These are phyloP conservation scores for Boletus rex-veris DNA, from an alignment of 768 basidiomycete genomes.

Conservation along the genomic window DNA sequence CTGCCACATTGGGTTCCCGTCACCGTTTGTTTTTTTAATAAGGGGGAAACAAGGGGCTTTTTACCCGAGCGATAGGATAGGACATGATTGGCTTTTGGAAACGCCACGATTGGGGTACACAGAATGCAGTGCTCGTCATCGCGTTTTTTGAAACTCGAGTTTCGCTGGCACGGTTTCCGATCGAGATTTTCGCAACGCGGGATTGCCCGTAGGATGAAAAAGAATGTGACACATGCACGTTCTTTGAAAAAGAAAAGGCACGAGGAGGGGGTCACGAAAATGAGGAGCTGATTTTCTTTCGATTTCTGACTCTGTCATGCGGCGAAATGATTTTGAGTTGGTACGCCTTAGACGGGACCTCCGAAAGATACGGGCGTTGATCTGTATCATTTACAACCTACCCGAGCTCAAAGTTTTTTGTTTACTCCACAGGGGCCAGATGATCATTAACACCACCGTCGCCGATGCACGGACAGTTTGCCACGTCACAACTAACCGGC, in stretches of 20 bases:
- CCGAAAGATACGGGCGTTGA: not conserved
- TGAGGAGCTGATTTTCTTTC: too few relatives aligned
- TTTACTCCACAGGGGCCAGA: not conserved
- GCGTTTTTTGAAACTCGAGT: not conserved
- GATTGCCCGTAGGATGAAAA: not conserved
- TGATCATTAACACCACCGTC: not conserved
- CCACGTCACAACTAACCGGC: constrained; percentile 16
- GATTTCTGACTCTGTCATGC: too few relatives aligned
- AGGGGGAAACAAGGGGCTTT: not conserved
- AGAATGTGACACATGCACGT: not conserved
- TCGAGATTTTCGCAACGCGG: not conserved
- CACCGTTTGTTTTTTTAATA: too few relatives aligned
- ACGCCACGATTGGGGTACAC: not conserved
- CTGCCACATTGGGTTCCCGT: too few relatives aligned
- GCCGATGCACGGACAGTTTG: constrained; percentile 11
- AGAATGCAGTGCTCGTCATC: not conserved
- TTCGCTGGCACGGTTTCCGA: not conserved
- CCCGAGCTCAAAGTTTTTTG: constrained; percentile 10
- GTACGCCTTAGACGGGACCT: too few relatives aligned
- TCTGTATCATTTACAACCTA: constrained; percentile 1
- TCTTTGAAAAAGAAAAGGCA: not conserved
- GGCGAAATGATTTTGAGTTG: too few relatives aligned
- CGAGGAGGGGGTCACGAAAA: not conserved
- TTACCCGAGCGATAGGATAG: too few relatives aligned
- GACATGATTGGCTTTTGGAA: constrained; percentile 1